Percentiles rank a stretch among this genome's conserved stretches.
phyloP scores from a whole-genome alignment of 495 filamentous ascomycete species.

The Aspergillus steynii region DNA sequence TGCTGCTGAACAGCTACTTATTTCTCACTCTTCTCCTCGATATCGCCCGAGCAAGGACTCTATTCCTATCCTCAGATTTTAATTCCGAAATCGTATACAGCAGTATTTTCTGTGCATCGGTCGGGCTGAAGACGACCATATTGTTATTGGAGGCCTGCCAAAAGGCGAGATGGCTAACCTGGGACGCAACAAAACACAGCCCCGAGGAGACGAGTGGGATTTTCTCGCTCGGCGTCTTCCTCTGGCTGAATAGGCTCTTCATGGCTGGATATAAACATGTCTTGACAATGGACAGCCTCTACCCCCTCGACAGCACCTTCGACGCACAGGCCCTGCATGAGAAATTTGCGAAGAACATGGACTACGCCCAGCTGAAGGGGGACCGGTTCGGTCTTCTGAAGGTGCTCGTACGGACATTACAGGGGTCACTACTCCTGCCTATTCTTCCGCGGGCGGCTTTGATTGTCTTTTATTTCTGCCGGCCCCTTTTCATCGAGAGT shows the following conservation, averaged over 20 bases:
- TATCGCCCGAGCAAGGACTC: constrained; percentile 36
- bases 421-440: constrained; percentile 36
- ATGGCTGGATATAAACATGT: constrained; percentile 31
- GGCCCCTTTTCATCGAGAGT: constrained; percentile 55
- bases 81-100: constrained; percentile 21
- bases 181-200: constrained; percentile 6
- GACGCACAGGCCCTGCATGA: constrained; percentile 21
- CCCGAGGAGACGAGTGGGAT: constrained; percentile 50
- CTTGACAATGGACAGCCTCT: constrained; percentile 34
- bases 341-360: constrained; percentile 17
- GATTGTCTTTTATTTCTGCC: constrained; percentile 54
- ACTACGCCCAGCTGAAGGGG: constrained; percentile 5
- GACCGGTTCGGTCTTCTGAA: constrained; percentile 13
- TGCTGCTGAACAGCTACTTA: constrained; percentile 42
- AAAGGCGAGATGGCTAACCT: constrained; percentile 7
- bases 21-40: constrained; percentile 43
- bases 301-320: constrained; percentile 27
- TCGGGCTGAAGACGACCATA: constrained; percentile 39
- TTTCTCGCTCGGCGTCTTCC: constrained; percentile 39
- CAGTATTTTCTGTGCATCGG: constrained; percentile 38
- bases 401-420: constrained; percentile 22
- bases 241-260: constrained; percentile 47
- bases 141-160: constrained; percentile 19
- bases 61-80: constrained; percentile 35
- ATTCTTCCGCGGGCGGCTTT: constrained; percentile 49